These are phyloP conservation scores for Balansia obtecta DNA, from an alignment of 2,329 filamentous ascomycete genomes.

Conservation along the genomic window DNA sequence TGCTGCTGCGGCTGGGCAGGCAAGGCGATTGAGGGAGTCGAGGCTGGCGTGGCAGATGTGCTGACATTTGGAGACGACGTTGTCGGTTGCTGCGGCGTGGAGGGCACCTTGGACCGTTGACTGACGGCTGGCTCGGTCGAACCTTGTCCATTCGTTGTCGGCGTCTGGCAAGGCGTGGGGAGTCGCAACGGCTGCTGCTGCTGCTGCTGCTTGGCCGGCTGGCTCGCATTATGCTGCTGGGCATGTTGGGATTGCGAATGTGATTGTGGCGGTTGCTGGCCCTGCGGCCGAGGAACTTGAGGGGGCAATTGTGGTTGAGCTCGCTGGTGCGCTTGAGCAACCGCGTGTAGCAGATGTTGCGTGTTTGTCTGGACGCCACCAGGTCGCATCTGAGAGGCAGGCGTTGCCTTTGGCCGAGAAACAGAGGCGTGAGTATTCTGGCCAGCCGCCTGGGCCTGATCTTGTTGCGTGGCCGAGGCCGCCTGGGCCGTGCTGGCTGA, in stretches of 20 bases:
- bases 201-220: conserved; percentile 10
- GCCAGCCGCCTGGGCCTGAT: background rate
- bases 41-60: background rate
- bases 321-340: conserved; percentile 12
- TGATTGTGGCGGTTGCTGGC: conserved; percentile 13
- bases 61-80: background rate
- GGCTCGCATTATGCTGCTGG: conserved; percentile 4
- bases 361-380: conserved; percentile 15
- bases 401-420: conserved; percentile 4
- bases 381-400: conserved; percentile 16
- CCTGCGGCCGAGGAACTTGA: conserved; percentile 8
- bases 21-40: background rate
- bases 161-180: conserved; percentile 2
- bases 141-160: conserved; percentile 1
- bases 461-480: conserved; percentile 8
- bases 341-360: conserved; percentile 19
- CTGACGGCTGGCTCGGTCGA: background rate
- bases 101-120: background rate
- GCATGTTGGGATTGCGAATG: conserved; percentile 9
- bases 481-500: conserved; percentile 18
- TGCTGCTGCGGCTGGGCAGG: background rate
- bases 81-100: background rate
- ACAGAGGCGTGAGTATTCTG: background rate
- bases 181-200: conserved; percentile 3
- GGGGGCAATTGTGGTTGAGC: conserved; percentile 18